phyloP scores from a whole-genome alignment of 2,329 filamentous ascomycete genomes.

The Aspergillus fumigatiaffinis region DNA sequence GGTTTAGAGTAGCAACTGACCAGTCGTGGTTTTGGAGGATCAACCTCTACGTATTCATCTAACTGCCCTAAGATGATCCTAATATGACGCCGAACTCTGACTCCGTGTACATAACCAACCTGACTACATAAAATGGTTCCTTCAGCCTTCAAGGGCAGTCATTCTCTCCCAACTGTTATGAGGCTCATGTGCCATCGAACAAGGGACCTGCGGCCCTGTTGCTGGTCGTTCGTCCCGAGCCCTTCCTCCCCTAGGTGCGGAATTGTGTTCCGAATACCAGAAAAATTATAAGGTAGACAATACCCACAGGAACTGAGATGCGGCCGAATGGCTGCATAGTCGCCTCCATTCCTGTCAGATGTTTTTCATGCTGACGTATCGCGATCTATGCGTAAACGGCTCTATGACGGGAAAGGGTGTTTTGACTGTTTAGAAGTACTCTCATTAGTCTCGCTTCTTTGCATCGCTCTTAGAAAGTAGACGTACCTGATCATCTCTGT shows the following conservation, averaged over 20 bases:
- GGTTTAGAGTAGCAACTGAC: neutral
- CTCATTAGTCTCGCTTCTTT: neutral
- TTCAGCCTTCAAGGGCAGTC: neutral
- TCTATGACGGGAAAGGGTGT: neutral
- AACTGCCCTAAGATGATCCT: neutral
- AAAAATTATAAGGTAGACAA: neutral
- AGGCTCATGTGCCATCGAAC: neutral
- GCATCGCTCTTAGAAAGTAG: neutral
- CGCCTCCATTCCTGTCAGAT: neutral
- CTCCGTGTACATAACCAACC: neutral
- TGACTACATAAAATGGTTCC: neutral
- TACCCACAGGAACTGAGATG: neutral
- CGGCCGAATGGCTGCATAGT: neutral
- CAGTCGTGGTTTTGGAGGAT: neutral
- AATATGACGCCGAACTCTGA: neutral
- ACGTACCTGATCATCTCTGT: neutral
- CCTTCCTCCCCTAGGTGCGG: neutral
- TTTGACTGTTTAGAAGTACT: neutral
- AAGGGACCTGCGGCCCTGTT: neutral
- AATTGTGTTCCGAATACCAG: neutral
- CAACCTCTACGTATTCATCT: neutral
- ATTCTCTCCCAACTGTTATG: neutral
- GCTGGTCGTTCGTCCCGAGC: neutral
- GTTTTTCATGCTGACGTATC: neutral
- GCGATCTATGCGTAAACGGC: neutral